Percentiles rank a stretch among this genome's conserved stretches.
Evolutionary conservation across 306 rosid genomes (phyloP).

Genomic region (Mucuna pruriens): DNA sequence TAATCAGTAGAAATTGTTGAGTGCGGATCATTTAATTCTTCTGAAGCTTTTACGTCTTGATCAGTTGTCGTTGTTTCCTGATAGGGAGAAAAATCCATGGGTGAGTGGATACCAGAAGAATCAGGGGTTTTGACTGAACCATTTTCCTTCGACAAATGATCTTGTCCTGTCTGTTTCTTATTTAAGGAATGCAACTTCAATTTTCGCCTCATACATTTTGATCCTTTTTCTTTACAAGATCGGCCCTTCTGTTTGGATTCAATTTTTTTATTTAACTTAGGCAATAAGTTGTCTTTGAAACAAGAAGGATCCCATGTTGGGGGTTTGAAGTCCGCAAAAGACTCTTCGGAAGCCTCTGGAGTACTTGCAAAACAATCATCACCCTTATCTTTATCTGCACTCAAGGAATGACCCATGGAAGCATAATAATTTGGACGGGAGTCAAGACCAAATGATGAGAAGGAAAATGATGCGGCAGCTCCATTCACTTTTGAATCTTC

Average conservation of each 20-base stretch:
- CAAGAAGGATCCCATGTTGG: conserved; percentile 69
- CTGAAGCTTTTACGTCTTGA: conserved; percentile 50
- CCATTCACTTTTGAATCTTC: conserved; percentile 46
- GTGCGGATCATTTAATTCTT: conserved; percentile 37
- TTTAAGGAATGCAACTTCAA: conserved; percentile 49
- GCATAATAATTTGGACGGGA: conserved; percentile 38
- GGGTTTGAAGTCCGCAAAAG: conserved; percentile 54
- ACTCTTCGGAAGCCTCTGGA: conserved; percentile 46
- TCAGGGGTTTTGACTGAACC: conserved; percentile 53
- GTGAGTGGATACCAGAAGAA: conserved; percentile 67
- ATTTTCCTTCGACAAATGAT: conserved; percentile 52
- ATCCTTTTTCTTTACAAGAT: conserved; percentile 59
- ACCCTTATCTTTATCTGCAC: conserved; percentile 36
- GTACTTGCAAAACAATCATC: conserved; percentile 39
- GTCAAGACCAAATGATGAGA: conserved; percentile 44
- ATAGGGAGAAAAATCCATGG: conserved; percentile 94
- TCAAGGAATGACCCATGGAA: conserved; percentile 39
- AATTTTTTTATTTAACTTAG: conserved; percentile 43
- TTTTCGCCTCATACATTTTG: conserved; percentile 58
- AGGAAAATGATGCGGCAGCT: conserved; percentile 48
- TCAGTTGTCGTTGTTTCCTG: conserved; percentile 56
- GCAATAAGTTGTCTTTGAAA: conserved; percentile 71
- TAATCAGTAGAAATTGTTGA: conserved; percentile 44
- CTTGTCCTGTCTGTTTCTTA: conserved; percentile 51
- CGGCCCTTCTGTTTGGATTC: conserved; percentile 53